Base-by-base conservation (phyloP, 1,139 yeast genomes). In the Yamadazyma blattariae region DNA sequence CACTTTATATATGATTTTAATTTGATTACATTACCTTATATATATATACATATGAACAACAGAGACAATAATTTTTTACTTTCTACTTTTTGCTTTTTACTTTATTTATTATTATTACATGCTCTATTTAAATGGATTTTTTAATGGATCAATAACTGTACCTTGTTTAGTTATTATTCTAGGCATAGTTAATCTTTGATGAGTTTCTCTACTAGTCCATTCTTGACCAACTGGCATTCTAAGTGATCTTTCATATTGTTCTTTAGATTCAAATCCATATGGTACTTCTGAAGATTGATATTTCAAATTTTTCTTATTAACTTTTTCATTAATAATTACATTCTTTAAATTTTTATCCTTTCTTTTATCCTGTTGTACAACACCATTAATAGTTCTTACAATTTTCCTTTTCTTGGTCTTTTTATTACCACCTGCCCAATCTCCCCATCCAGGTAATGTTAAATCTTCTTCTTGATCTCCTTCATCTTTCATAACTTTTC, bases 141-240 rank as follows among this genome's bases (percentile, higher is more conserved):
- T 85, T 50, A 92, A 64, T 22, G 98, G 98, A 59, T 89, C 96
- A 46, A 92, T 87, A 35, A 90, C 92, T 39, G 77, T 71, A 52
- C 97, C 97, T 49, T 87, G 89, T 60, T 89, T 89, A 39, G 87
- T 82, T 45, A 87, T 71, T 30, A 92, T 81, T 52, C 87, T 74
- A 31, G 98, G 98, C 79, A 86, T 89, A 40, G 94, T 87, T 49
- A 87, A 66, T 56, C 79, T 79, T 66, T 89, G 96, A 65, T 87
- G 95, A 2, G 95, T 80, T 37, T 79, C 85, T 52, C 89, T 78
- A 10, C 95, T 77, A 4, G 94, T 81, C 97, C 97, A 92, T 64
- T 92, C 96, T 61, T 87, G 95, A 22, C 98, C 98, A 42, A 92
- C 69, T n/a, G 98, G 97, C 89, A 89, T 84, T 55, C 96, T 77